A percentile compares a stretch with the other conserved stretches of the same genome.
Conservation (phyloP, 257 asterid species). For the Penstemon eatonii region DNA sequence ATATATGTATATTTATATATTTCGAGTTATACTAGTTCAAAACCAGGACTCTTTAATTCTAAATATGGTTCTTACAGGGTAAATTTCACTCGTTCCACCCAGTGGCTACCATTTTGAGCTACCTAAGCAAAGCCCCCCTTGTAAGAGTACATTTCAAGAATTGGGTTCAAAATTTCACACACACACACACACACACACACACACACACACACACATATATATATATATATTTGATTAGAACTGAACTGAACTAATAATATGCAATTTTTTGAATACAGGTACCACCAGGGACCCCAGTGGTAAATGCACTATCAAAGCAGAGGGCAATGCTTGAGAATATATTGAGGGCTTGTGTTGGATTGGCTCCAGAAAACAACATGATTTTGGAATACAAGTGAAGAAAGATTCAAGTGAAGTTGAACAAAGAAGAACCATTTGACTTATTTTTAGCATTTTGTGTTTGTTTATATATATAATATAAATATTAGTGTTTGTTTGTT, state of each 20-base stretch:
- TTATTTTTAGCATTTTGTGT: no score
- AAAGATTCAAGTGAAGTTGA: slow-evolving; percentile 46
- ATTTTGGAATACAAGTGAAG: slow-evolving; percentile 89
- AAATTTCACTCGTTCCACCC: slow-evolving; percentile 98
- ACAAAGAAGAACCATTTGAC: no score
- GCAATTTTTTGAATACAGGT: slow-evolving; percentile 48
- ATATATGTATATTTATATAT: no score
- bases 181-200: neutral
- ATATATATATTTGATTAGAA: neutral
- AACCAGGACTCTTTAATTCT: no score
- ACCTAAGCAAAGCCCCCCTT: slow-evolving; percentile 96
- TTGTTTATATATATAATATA: no score
- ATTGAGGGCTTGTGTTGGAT: slow-evolving; percentile 93
- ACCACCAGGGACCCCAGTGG: slow-evolving; percentile 98
- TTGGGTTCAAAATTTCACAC: neutral
- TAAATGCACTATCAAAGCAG: slow-evolving; percentile 93
- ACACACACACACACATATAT: neutral
- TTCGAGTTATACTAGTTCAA: no score
- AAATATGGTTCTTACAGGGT: slow-evolving; percentile 44
- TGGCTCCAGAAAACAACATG: slow-evolving; percentile 99
- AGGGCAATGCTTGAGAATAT: slow-evolving; percentile 98
- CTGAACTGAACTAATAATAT: no score
- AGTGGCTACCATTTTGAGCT: slow-evolving; percentile 90
- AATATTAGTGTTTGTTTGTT: no score
- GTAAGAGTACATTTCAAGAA: slow-evolving; percentile 59